Evolutionary conservation across 441 rosid genomes (phyloP).

Genomic region (Gossypium aridum): DNA sequence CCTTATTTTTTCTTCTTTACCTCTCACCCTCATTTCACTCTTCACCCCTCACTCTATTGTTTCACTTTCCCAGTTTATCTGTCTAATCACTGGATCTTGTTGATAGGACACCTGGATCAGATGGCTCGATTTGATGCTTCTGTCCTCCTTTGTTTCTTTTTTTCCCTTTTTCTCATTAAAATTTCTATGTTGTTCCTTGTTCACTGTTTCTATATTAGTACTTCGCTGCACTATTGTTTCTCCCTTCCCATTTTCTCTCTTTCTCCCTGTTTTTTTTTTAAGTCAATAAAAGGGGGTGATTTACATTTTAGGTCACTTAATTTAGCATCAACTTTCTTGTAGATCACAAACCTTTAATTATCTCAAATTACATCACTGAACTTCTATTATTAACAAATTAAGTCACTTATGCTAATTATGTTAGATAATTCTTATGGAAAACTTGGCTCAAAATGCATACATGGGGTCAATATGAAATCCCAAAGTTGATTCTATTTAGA

Average conservation of each 20-base stretch:
- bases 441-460: no score
- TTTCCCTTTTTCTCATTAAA: not conserved
- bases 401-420: no score
- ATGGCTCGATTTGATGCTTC: not conserved
- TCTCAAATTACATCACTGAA: no score
- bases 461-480: no score
- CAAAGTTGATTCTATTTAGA: no score
- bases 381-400: no score
- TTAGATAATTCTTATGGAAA: no score
- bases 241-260: not conserved
- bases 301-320: no score
- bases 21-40: not conserved
- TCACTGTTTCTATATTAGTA: not conserved
- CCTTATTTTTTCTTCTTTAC: not conserved
- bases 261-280: not conserved
- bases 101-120: not conserved
- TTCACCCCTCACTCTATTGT: not conserved
- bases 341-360: no score
- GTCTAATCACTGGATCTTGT: not conserved
- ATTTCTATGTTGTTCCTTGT: not conserved
- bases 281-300: not conserved
- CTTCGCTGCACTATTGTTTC: not conserved
- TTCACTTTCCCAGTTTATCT: not conserved
- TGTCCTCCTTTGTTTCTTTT: not conserved
- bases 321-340: no score